Conservation (phyloP, 2,329 filamentous ascomycete genomes). For the Hymenoscyphus occultus region DNA sequence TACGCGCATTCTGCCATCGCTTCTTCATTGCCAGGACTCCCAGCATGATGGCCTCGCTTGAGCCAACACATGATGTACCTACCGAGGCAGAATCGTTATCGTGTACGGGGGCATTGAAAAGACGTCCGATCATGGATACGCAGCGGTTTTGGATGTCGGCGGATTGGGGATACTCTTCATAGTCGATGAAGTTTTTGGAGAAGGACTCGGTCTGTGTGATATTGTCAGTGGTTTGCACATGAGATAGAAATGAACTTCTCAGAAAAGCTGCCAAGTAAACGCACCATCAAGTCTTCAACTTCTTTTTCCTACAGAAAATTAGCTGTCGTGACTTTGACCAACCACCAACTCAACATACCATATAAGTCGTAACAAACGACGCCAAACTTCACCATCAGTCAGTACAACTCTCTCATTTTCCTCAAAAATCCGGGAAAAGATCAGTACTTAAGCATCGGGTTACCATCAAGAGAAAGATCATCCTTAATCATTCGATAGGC, state of each 20-base stretch:
- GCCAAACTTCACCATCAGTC: constrained; percentile 59
- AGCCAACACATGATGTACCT: constrained; percentile 85
- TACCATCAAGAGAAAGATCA: constrained; percentile 86
- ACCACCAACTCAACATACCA: constrained; percentile 53
- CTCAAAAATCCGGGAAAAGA: background rate
- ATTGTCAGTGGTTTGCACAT: background rate
- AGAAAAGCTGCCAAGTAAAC: background rate
- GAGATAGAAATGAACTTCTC: background rate
- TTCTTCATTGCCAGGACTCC: constrained; percentile 90
- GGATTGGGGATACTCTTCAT: constrained; percentile 78
- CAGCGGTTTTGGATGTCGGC: constrained; percentile 90
- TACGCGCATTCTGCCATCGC: constrained; percentile 83
- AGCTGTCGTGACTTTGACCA: constrained; percentile 2
- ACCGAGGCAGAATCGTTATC: constrained; percentile 61
- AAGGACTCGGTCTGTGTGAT: constrained; percentile 65
- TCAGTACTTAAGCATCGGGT: constrained; percentile 76
- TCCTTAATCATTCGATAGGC: constrained; percentile 98
- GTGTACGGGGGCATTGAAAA: constrained; percentile 74
- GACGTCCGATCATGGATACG: constrained; percentile 82
- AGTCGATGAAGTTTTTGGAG: constrained; percentile 93
- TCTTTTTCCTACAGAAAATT: constrained; percentile 72
- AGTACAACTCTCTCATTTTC: background rate
- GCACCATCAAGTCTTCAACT: constrained; percentile 87
- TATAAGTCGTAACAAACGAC: constrained; percentile 94
- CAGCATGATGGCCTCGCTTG: constrained; percentile 85